Evolutionary conservation across 257 asterid genomes (phyloP), one percentile per base, ranked within the genome.

Genomic region (Gardenia jasminoides): DNA sequence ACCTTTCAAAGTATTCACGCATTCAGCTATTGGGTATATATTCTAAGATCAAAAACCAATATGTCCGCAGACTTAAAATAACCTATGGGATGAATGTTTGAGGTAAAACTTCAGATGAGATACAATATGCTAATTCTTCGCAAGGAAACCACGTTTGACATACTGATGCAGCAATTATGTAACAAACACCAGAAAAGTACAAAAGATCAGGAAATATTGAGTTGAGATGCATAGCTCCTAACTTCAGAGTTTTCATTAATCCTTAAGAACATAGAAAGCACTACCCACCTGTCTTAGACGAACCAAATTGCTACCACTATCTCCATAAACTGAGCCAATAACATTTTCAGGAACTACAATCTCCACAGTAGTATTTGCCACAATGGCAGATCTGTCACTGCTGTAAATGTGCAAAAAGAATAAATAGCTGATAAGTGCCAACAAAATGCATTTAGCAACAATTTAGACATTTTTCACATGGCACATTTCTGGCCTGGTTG

Each of bases 331-430:
- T 74, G 89, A 90, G 81, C 86, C 84, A 54, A 91, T 76, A 50
- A 81, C 86, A 74, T 77, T 77, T 31, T 88, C 94, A 70, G 92
- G 88, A 80, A 91, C 87, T 77, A 74, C 83, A 73, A 93, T 81
- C 88, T 93, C 92, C 78, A 93, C 87, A 0, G 92, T 90, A 61
- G 90, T 87, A 79, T 88, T 91, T 64, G 82, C 84, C 85, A 83
- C 88, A 33, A 82, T 52, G 58, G 88, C 90, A 30, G 88, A 78
- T 82, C 92, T 84, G 83, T 88, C 86, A 81, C 88, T 88, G 78
- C 86, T 88, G 88, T 80, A 83, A 75, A 73, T 43, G 67, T 20
- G 17, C 58, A 71, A 36, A 31, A 77, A 70, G 19, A 39, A 66
- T 1, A 28, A 67, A 39, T 33, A 58, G 33, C 48, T 20, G 16